A percentile compares a stretch with the other conserved stretches of the same genome.
These are phyloP conservation scores for Phytophthora colocasiae DNA, from an alignment of 352 stramenopile genomes.

Conservation along the genomic window DNA sequence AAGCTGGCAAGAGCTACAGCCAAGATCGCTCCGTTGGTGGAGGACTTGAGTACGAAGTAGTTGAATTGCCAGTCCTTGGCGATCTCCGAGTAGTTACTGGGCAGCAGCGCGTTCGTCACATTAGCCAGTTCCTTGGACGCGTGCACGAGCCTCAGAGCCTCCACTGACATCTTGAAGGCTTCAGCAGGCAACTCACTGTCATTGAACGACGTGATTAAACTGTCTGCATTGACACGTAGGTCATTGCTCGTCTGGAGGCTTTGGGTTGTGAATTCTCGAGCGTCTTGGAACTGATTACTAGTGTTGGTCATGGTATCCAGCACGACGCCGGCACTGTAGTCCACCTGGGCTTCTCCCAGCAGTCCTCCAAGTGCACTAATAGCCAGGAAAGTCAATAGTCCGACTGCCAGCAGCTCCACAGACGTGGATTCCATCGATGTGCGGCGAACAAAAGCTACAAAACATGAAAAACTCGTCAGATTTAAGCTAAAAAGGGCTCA, in stretches of 20 bases:
- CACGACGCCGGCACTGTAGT: slow-evolving; percentile 84
- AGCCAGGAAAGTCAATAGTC: slow-evolving; percentile 75
- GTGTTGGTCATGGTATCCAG: slow-evolving; percentile 79
- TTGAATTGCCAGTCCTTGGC: slow-evolving; percentile 68
- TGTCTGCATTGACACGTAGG: slow-evolving; percentile 58
- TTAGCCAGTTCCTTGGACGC: slow-evolving; percentile 62
- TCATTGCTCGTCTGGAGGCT: slow-evolving; percentile 45
- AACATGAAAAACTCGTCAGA: slow-evolving; percentile 15
- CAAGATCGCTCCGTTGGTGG: slow-evolving; percentile 83
- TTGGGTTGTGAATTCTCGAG: slow-evolving; percentile 44
- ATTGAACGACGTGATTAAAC: slow-evolving; percentile 75
- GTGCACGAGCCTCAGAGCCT: slow-evolving; percentile 66
- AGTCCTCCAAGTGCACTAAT: slow-evolving; percentile 76
- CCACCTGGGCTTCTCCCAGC: slow-evolving; percentile 78
- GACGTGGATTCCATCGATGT: slow-evolving; percentile 56
- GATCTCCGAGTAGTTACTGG: slow-evolving; percentile 62
- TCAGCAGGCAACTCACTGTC: slow-evolving; percentile 67
- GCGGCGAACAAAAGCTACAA: slow-evolving; percentile 51
- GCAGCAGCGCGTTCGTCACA: slow-evolving; percentile 56
- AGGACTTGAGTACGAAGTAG: slow-evolving; percentile 87
- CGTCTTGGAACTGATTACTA: slow-evolving; percentile 57
- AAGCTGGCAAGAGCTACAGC: slow-evolving; percentile 77
- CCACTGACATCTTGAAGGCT: slow-evolving; percentile 71
- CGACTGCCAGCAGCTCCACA: slow-evolving; percentile 73
- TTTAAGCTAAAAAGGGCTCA: not conserved